Evolutionary conservation across 2,329 filamentous ascomycete species (phyloP), one percentile per base, ranked within the genome.

Genomic region (Phialemoniopsis sp.): DNA sequence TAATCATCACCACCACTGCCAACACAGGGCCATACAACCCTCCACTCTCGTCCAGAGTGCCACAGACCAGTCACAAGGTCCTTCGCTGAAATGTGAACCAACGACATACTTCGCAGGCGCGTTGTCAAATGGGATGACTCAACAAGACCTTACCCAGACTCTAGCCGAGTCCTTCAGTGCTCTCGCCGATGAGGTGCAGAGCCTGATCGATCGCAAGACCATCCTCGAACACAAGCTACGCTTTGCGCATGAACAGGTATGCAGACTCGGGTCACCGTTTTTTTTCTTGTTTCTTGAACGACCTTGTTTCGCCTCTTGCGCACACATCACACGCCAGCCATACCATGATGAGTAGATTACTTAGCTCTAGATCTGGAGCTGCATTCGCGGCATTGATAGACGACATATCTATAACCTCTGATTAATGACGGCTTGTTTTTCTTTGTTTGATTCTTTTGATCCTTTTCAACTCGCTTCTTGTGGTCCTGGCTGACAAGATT

Each of bases 361-460:
- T 59, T 87, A 88, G 85, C 85, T 89, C 85, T 88, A 88, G 85
- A 88, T 86, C 84, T 83, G 73, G 75, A 87, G 81, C 73, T 77
- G 68, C 73, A 57, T 54, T 47, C 62, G 70, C 68, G 72, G 68
- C 70, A 57, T 64, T 78, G 83, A 86, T 73, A 70, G 80, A 85
- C 63, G 78, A 59, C 49, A 57, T 59, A 46, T 60, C 59, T 56
- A 62, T 52, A 60, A 67, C 52, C 55, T 60, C 66, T 68, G 67
- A 70, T 57, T n/a, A 46, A 41, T 50, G 49, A 47, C 51, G 39
- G 14, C 39, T 54, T 46, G 38, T 34, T 33, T 39, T 41, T 41
- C 31, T 38, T 41, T 33, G 46, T 42, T 32, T 44, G 46, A 41
- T 41, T 45, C 42, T 17, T 31, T 45, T 40, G 29, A 43, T 46